These are phyloP conservation scores for Penicillium robsamsonii DNA, from an alignment of 495 filamentous ascomycete species.

Conservation along the genomic window DNA sequence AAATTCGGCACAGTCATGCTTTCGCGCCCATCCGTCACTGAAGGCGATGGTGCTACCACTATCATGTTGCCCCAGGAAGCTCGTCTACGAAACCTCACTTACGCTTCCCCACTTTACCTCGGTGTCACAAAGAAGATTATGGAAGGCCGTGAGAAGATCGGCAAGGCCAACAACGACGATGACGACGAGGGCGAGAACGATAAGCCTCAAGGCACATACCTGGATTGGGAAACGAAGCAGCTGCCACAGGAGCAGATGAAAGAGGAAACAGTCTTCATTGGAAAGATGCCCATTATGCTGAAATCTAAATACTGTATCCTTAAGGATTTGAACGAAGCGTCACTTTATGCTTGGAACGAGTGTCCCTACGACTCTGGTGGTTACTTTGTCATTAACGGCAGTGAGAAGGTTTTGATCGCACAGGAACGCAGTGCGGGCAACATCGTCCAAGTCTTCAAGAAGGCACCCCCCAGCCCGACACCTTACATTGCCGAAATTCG, in stretches of 20 bases:
- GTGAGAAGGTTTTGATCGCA: slow-evolving; percentile 97
- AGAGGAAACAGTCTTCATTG: slow-evolving; percentile 74
- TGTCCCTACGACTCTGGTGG: slow-evolving; percentile 97
- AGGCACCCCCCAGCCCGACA: slow-evolving; percentile 79
- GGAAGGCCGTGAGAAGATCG: slow-evolving; percentile 72
- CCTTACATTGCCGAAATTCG: slow-evolving; percentile 94
- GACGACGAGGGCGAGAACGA: slow-evolving; percentile 45
- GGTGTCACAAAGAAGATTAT: slow-evolving; percentile 76
- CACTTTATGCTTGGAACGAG: slow-evolving; percentile 83
- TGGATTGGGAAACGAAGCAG: slow-evolving; percentile 51
- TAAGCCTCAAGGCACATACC: slow-evolving; percentile 44
- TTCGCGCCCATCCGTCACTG: slow-evolving; percentile 80
- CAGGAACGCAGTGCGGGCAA: slow-evolving; percentile 97
- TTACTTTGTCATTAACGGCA: slow-evolving; percentile 99
- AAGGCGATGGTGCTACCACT: slow-evolving; percentile 82
- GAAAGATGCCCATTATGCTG: slow-evolving; percentile 95
- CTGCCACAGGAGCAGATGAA: slow-evolving; percentile 62
- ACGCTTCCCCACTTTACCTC: slow-evolving; percentile 85
- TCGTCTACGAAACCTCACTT: slow-evolving; percentile 90
- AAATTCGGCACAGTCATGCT: slow-evolving; percentile 85
- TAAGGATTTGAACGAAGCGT: slow-evolving; percentile 72
- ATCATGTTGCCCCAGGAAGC: slow-evolving; percentile 88
- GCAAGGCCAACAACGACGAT: slow-evolving; percentile 51
- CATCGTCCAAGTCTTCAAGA: slow-evolving; percentile 98
- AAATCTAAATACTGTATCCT: slow-evolving; percentile 92